A percentile compares a stretch with the other conserved stretches of the same genome.
phyloP scores from a whole-genome alignment of 164 flowering plant species.

The Saururus chinensis region DNA sequence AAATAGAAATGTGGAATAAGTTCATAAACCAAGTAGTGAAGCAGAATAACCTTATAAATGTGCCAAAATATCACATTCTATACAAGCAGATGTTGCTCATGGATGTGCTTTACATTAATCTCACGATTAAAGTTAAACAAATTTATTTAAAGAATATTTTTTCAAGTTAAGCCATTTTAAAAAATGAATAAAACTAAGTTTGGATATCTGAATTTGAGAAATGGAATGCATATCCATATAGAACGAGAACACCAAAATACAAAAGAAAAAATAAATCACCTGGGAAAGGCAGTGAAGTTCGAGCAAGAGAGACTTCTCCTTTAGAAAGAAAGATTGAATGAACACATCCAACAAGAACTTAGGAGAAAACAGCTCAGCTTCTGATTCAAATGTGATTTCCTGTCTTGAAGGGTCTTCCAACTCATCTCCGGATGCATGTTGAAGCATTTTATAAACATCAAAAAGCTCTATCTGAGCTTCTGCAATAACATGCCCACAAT shows the following conservation, averaged over 20 bases:
- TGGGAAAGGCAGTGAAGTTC: conserved; percentile 33
- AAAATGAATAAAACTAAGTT: too few relatives aligned
- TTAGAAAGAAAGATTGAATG: conserved; percentile 24
- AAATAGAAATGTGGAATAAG: too few relatives aligned
- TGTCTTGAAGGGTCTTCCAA: conserved; percentile 26
- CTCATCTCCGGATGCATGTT: conserved; percentile 20
- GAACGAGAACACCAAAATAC: not conserved
- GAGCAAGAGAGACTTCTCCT: conserved; percentile 11
- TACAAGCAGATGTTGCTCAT: too few relatives aligned
- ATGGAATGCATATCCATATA: too few relatives aligned
- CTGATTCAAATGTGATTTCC: conserved; percentile 32
- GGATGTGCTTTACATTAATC: too few relatives aligned
- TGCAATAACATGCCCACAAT: conserved; percentile 20
- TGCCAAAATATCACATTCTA: too few relatives aligned
- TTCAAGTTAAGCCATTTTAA: too few relatives aligned
- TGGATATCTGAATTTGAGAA: too few relatives aligned
- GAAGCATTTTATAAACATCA: conserved; percentile 35
- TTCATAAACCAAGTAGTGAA: too few relatives aligned
- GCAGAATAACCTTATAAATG: too few relatives aligned
- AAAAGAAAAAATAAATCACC: conserved; percentile 26
- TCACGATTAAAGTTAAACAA: too few relatives aligned
- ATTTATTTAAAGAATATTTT: too few relatives aligned
- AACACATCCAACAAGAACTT: conserved; percentile 57
- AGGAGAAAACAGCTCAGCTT: conserved; percentile 31
- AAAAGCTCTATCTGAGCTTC: conserved; percentile 55